Evolutionary conservation across 2,329 filamentous ascomycete genomes (phyloP).

Genomic region (Rutstroemia sp.): DNA sequence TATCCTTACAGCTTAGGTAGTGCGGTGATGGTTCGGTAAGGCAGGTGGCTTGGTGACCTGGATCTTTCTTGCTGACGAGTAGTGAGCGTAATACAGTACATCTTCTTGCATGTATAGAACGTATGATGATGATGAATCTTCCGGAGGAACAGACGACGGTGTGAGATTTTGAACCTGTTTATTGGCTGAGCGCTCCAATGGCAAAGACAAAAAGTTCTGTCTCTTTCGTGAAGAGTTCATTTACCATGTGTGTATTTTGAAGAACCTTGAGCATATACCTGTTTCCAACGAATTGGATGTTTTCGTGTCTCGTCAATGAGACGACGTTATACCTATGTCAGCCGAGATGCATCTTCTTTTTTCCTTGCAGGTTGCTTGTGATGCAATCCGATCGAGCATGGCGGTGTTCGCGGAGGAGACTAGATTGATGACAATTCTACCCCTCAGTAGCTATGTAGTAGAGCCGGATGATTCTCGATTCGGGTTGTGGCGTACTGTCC

Average conservation of each 20-base stretch:
- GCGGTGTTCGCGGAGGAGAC: not conserved
- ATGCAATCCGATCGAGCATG: not conserved
- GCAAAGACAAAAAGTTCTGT: not conserved
- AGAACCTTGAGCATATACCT: no score
- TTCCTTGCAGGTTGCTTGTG: not conserved
- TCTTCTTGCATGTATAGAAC: not conserved
- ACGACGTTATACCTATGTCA: not conserved
- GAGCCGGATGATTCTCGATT: not conserved
- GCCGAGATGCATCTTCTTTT: not conserved
- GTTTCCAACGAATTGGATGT: not conserved
- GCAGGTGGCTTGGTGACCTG: not conserved
- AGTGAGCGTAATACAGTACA: not conserved
- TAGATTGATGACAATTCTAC: not conserved
- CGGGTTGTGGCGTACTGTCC: no score
- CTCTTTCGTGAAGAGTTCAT: not conserved
- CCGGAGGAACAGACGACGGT: not conserved
- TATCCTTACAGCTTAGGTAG: no score
- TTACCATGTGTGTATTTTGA: no score
- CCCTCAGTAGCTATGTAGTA: not conserved
- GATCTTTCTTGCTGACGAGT: not conserved
- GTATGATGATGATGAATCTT: not conserved
- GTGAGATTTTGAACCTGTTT: not conserved
- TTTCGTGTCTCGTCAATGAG: not conserved
- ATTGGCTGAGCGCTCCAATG: not conserved
- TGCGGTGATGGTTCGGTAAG: not conserved